Evolutionary conservation across 371 early-diverging fungal species (phyloP), one percentile per base, ranked within the genome.

Genomic region (Capniomyces stellatus): DNA sequence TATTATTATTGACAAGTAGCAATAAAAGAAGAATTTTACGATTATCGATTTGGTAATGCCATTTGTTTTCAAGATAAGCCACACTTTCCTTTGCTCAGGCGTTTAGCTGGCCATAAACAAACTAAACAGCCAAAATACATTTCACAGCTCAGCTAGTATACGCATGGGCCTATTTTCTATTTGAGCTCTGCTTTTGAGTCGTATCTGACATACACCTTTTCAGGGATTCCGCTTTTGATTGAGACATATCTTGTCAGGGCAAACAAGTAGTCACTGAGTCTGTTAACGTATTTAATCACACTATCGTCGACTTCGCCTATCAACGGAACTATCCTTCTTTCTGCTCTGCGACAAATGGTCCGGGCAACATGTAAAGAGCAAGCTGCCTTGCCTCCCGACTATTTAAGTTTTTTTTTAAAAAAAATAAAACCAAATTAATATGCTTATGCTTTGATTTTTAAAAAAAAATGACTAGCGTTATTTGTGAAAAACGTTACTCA

Each of bases 211-310:
- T 89, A 86, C 29, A 84, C 75, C 41, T 66, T 75, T 61, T 90
- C 90, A 18, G 51, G 54, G 55, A 78, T 65, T 3, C 79, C 77
- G 23, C 78, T 79, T 27, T 71, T 61, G 65, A 74, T 76, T 0
- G 89, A 83, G 18, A 80, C 78, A 63, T 71, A 86, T 43, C 92
- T 70, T 1, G 89, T 92, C 1, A 88, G 86, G 18, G 76, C 81
- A 65, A 92, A 93, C 44, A 93, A 62, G 57, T 76, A 92, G 63
- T 93, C 94, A 62, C 87, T 87, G 56, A 93, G 72, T 30, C 92
- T 50, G 54, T 67, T 86, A 64, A 54, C 30, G 70, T 58, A 59
- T 51, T 46, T 51, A 29, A 57, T 41, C 18, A 58, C 42, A 54
- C 54, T 52, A 40, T 44, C 39, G 24, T 68, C 61, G 22, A 68